Percentiles rank a stretch among this genome's conserved stretches.
These are phyloP conservation scores for Orbilia quercus DNA, from an alignment of 2,329 filamentous ascomycete genomes.

Conservation along the genomic window DNA sequence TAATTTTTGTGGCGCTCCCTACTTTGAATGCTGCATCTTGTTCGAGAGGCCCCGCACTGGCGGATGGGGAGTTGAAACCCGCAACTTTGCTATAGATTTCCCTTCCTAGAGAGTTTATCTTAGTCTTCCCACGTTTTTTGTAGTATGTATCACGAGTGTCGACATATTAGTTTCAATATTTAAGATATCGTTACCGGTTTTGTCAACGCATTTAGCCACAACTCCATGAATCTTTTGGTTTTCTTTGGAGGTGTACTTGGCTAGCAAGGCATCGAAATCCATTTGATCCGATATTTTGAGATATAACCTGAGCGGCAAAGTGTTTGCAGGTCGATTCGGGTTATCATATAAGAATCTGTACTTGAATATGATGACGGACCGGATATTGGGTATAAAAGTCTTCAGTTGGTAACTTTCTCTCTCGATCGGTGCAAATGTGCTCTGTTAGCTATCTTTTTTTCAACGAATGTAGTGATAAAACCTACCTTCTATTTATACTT, in stretches of 20 bases:
- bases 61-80: not conserved
- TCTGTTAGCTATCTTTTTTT: no score
- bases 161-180: not conserved
- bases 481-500: no score
- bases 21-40: conserved; percentile 63
- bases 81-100: conserved; percentile 13
- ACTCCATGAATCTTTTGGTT: conserved; percentile 11
- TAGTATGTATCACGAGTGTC: no score
- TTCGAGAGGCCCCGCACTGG: conserved; percentile 3
- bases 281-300: not conserved
- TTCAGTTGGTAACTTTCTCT: no score
- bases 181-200: conserved; percentile 1
- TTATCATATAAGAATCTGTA: no score
- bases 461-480: no score
- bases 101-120: conserved; percentile 1
- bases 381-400: no score
- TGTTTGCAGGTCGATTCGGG: no score
- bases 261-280: conserved; percentile 14
- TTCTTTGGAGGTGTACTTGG: conserved; percentile 18
- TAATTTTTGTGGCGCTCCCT: conserved; percentile 65
- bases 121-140: no score
- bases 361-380: no score
- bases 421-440: no score
- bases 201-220: conserved; percentile 14
- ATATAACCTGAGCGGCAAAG: no score